Base-by-base conservation (phyloP, 306 rosid genomes). In the Biancaea sappan region DNA sequence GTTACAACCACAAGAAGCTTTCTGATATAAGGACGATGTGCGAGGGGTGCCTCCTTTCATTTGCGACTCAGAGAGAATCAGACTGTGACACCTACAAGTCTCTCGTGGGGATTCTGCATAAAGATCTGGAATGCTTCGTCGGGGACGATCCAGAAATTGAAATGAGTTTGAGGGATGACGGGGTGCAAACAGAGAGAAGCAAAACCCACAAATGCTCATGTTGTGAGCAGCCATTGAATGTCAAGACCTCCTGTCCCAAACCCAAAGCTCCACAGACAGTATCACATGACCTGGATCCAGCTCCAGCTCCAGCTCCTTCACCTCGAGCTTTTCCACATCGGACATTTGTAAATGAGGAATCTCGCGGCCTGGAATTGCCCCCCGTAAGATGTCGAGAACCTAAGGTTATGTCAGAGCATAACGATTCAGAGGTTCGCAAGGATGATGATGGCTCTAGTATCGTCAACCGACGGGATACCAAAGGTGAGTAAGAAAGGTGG, bases 21-120 rank as follows among this genome's bases (percentile, higher is more conserved):
- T 76, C 91, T 4, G 96, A 94, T 24, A 85, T 90, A 41, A 78
- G 87, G 32, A 88, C 72, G 31, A 88, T 94, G 97, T 94, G 94
- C 5, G 98, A 94, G 66, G 80, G 81, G 1, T 94, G 99, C 31
- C 84, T 94, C 16, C 93, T 94, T 57, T 92, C 99, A 0, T 92
- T 90, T 37, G 97, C 93, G 10, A 88, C 90, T 0, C 88, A 85
- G 52, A 89, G 57, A 63, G 94, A 94, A 71, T 86, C 91, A 0
- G 87, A 88, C 46, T 81, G 86, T 19, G 86, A 82, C 63, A 84
- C 93, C 6, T 87, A 91, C 71, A 94, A 88, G 74, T 90, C 97
- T n/a, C 94, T 91, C 1, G 87, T 91, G 4, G 97, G 97, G 56
- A 84, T 89, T 77, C 52, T 94, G 72, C 91, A 90, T 37, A 89